These are phyloP conservation scores for Caloboletus firmus DNA, from an alignment of 1,284 basidiomycete species.

Conservation along the genomic window DNA sequence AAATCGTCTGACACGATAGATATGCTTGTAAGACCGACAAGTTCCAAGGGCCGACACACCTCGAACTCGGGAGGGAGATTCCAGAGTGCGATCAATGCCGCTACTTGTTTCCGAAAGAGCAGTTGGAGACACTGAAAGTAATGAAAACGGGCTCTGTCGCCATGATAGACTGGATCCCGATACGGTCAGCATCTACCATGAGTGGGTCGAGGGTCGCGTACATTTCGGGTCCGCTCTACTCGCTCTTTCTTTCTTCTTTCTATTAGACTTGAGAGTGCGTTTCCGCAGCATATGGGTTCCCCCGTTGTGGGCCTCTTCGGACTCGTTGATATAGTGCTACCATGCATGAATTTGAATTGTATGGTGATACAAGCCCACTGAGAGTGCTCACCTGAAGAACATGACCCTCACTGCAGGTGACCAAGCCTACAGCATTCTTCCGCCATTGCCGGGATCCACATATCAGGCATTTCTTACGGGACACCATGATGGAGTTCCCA, in stretches of 20 bases:
- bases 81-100: conserved; percentile 66
- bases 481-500: conserved; percentile 44
- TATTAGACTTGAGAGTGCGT: conserved; percentile 55
- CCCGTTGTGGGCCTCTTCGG: conserved; percentile 56
- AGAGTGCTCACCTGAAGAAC: conserved; percentile 60
- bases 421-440: conserved; percentile 69
- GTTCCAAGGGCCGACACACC: conserved; percentile 43
- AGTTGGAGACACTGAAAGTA: conserved; percentile 83
- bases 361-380: not conserved
- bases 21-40: conserved; percentile 1
- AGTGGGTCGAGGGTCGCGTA: conserved; percentile 32
- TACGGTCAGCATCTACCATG: conserved; percentile 1
- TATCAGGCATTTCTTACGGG: conserved; percentile 57
- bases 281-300: conserved; percentile 62
- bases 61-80: conserved; percentile 76
- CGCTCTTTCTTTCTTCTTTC: conserved; percentile 48
- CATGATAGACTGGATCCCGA: conserved; percentile 68
- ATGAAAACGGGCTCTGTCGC: conserved; percentile 69
- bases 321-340: conserved; percentile 76
- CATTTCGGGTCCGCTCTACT: conserved; percentile 59
- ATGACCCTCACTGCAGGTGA: conserved; percentile 78
- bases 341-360: not conserved
- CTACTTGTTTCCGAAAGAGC: conserved; percentile 73
- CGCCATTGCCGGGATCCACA: conserved; percentile 80
- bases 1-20: conserved; percentile 55